phyloP scores from a whole-genome alignment of 1,284 basidiomycete genomes.

The Gymnopus androsaceus region DNA sequence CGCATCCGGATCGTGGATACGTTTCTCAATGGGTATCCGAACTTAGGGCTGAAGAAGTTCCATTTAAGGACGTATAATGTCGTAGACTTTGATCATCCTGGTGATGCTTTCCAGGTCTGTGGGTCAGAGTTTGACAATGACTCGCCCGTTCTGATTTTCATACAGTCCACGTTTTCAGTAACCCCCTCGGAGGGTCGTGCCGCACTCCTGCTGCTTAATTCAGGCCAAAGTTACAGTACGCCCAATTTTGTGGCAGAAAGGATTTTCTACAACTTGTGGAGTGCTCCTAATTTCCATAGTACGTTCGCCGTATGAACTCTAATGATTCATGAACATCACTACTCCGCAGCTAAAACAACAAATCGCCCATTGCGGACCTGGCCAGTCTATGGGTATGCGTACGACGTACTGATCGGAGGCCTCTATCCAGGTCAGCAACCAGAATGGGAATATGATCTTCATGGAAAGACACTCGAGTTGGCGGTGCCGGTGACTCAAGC shows the following conservation, averaged over 20 bases:
- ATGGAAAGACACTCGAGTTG: conserved; percentile 36
- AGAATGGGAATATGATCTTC: conserved; percentile 38
- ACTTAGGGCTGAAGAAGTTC: conserved; percentile 32
- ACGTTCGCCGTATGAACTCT: too few species aligned
- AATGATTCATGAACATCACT: too few species aligned
- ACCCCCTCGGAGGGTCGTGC: conserved; percentile 30
- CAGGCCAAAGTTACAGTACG: conserved; percentile 32
- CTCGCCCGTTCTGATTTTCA: not conserved
- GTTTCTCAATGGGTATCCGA: conserved; percentile 8
- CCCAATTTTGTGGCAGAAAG: conserved; percentile 34
- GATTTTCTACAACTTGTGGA: conserved; percentile 34
- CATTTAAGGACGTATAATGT: conserved; percentile 36
- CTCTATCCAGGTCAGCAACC: conserved; percentile 33
- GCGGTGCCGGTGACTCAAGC: conserved; percentile 35
- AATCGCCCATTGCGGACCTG: conserved; percentile 33
- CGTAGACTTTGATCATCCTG: conserved; percentile 26
- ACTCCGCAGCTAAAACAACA: conserved; percentile 32
- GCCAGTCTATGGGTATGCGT: conserved; percentile 37
- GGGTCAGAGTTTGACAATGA: not conserved
- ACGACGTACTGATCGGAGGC: conserved; percentile 39
- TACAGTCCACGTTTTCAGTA: conserved; percentile 36
- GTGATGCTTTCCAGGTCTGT: conserved; percentile 36
- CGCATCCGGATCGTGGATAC: not conserved
- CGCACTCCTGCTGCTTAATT: conserved; percentile 30
- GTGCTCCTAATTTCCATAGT: conserved; percentile 37